Percentiles rank a stretch among this genome's conserved stretches.
Evolutionary conservation across 306 rosid genomes (phyloP).

Genomic region (Prunus kanzakura): DNA sequence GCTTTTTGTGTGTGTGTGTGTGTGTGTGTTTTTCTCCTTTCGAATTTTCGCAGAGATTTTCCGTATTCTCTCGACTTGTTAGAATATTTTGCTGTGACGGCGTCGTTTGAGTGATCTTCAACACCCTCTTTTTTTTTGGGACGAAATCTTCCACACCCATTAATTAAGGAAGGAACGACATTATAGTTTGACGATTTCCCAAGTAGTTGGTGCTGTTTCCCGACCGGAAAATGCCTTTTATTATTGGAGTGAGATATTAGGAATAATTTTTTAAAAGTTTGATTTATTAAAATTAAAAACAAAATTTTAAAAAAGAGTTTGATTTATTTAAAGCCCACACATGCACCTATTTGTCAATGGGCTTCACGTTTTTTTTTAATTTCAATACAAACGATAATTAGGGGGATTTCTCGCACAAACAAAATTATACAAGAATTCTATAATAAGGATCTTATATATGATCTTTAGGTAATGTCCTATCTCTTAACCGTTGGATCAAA

Average conservation of each 20-base stretch:
- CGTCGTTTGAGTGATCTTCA: background rate
- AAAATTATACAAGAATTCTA: no score
- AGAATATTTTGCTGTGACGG: background rate
- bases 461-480: accelerated
- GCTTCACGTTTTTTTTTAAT: background rate
- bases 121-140: background rate
- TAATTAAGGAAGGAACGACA: slow-evolving; percentile 4
- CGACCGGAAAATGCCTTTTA: background rate
- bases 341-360: background rate
- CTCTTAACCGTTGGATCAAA: no score
- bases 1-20: background rate
- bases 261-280: no score
- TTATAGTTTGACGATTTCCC: slow-evolving; percentile 17
- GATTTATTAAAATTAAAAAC: no score
- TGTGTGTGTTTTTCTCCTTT: background rate
- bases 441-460: no score
- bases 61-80: background rate
- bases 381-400: no score
- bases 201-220: slow-evolving; percentile 2
- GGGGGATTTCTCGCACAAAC: accelerated
- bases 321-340: background rate
- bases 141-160: background rate
- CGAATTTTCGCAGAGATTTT: background rate
- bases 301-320: no score
- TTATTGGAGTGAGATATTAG: background rate